Conservation (phyloP, 2,329 filamentous ascomycete genomes). For the Drechslerella coelobrocha region DNA sequence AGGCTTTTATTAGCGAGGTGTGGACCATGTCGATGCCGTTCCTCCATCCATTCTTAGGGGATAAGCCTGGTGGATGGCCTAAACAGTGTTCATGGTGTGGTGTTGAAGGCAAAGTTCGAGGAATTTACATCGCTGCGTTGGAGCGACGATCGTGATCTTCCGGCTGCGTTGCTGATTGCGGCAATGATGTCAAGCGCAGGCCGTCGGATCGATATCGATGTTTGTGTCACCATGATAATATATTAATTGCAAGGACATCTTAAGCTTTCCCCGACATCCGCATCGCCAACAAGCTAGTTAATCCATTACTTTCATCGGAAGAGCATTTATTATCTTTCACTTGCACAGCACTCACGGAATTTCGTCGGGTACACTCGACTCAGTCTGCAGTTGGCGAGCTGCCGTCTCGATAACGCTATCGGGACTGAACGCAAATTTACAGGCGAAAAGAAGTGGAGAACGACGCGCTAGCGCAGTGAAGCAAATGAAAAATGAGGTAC, state of each 20-base stretch:
- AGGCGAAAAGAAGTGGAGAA: too few relatives aligned
- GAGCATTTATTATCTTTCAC: too few relatives aligned
- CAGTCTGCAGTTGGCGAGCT: too few relatives aligned
- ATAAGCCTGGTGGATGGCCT: neutral
- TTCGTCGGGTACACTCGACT: too few relatives aligned
- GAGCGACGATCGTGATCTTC: slow-evolving; percentile 31
- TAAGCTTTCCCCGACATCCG: slow-evolving; percentile 24
- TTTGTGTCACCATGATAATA: slow-evolving; percentile 44
- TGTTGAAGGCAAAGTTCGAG: neutral
- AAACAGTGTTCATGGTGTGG: neutral
- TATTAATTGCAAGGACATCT: too few relatives aligned
- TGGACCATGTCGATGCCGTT: slow-evolving; percentile 3
- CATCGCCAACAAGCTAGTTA: too few relatives aligned
- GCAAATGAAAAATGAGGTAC: neutral
- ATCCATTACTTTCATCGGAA: slow-evolving; percentile 21
- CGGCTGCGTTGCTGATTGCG: slow-evolving; percentile 14
- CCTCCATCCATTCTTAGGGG: neutral
- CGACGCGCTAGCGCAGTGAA: neutral
- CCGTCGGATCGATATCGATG: too few relatives aligned
- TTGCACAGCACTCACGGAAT: too few relatives aligned
- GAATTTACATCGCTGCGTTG: neutral
- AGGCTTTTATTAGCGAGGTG: slow-evolving; percentile 33
- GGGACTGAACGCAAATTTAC: too few relatives aligned
- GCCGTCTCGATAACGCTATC: too few relatives aligned
- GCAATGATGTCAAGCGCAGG: slow-evolving; percentile 21